Base-by-base conservation (phyloP, 768 basidiomycete species). In the Leccinum pellstonianum region DNA sequence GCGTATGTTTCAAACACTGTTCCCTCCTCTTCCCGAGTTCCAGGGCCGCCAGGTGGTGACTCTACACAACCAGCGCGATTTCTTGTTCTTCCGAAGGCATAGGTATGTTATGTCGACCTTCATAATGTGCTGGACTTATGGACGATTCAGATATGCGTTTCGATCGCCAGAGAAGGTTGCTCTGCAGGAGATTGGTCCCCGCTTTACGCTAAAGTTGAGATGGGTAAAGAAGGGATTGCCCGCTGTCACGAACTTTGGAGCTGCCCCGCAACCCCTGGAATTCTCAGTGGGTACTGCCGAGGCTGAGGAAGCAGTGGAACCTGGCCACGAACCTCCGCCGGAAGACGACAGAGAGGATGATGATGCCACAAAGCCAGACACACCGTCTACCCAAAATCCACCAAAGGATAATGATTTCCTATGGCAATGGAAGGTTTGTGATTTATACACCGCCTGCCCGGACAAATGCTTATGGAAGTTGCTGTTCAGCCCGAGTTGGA, bases 1-100 rank as follows among this genome's bases (percentile, higher is more conserved):
- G 15, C 84, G 94, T 25, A 89, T 99, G 81, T 96, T 98, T 76
- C 96, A 97, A 67, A 95, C 95, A 1, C 83, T 95, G 21, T 98
- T 98, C 77, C 97, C 97, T 17, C 94, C 92, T 7, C 78, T 96
- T 62, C 94, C 95, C 1, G 92, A 97, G 71, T 98, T 97, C 70
- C 88, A 94, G 75, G 97, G 97, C 35, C 79, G 97, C 31, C 97
- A 99, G 74, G 95, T 98, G 10, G 95, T 98, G 12, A 97, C 96
- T 3, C 79, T 98, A 19, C 97, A 98, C 70, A 98, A 98, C 69
- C 95, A 97, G 72, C 85, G 97, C 51, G 97, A 99, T 77, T 99
- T 98, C 76, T 76, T 99, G 58, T 99, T 99, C 79, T 96, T 99
- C 79, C 80, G 97, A 63, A 81, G 97, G 59, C 97, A 98, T 79